Evolutionary conservation across 2,329 filamentous ascomycete genomes (phyloP), one percentile per base, ranked within the genome.

Genomic region (Talaromyces sp.): DNA sequence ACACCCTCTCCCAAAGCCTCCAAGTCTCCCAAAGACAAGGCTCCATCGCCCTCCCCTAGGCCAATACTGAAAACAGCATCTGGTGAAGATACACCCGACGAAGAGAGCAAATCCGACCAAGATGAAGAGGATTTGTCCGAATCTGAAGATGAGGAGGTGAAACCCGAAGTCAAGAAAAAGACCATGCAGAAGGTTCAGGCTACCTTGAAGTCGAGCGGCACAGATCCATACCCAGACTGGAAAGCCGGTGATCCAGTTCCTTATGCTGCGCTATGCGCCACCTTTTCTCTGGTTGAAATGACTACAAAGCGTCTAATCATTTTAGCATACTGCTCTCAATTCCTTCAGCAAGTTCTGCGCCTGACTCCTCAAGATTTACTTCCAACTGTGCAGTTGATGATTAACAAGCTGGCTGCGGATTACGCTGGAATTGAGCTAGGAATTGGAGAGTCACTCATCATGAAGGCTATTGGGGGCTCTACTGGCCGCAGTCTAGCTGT

Each of bases 361-460:
- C 79, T 99, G 32, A 97, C 91, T 0, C 94, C 94, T 0, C 81
- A 86, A 14, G 94, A 99, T 69, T 81, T 99, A 17, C 81, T 97
- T 2, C 86, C 92, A 0, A 96, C 91, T 0, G 87, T 97, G 20
- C 81, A 96, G 57, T 84, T 99, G 27, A 97, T 99, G 94, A 90
- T 96, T 72, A 97, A 97, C 76, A 97, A 97, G 72, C 84, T 99
- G 22, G 94, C 94, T 2, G 93, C 94, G 3, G 94, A 99, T 68
- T 99, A 97, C 71, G 88, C 92, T 39, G 94, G 94, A 17, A 92
- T 99, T 57, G 94, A 99, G 74, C 82, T 99, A 27, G 94, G 94
- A n/a, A 99, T 99, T 64, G 94, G 94, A 51, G 94, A 99, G 75
- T 97, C 93, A 0, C 76, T 99, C 24, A 97, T 99, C 65, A 97